A percentile compares a stretch with the other conserved stretches of the same genome.
These are phyloP conservation scores for Diplodia intermedia DNA, from an alignment of 2,329 filamentous ascomycete species.

Conservation along the genomic window DNA sequence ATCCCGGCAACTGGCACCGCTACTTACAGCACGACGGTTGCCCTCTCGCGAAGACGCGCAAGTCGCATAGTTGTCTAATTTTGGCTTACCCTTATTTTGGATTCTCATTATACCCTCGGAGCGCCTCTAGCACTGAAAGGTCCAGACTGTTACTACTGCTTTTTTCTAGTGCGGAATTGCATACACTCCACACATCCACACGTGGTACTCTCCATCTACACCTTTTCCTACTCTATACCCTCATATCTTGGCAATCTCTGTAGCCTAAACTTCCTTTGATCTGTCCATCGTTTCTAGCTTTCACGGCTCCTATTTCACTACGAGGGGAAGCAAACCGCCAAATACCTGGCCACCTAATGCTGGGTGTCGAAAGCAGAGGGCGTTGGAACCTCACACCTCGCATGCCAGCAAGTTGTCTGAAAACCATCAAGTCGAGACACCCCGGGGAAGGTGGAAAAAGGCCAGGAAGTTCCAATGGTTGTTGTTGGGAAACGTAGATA, in stretches of 20 bases:
- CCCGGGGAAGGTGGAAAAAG: slow-evolving; percentile 13
- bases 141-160: slow-evolving; percentile 31
- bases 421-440: not conserved
- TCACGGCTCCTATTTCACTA: not conserved
- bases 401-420: not conserved
- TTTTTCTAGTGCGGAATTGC: slow-evolving; percentile 26
- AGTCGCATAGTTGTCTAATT: slow-evolving; percentile 21
- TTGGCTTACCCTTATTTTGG: slow-evolving; percentile 29
- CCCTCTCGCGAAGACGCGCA: not conserved
- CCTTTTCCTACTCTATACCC: slow-evolving; percentile 29
- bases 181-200: slow-evolving; percentile 7
- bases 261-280: slow-evolving; percentile 22
- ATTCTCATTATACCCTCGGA: slow-evolving; percentile 34
- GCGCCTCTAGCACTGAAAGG: slow-evolving; percentile 32
- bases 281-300: slow-evolving; percentile 2
- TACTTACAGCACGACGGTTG: not conserved
- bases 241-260: slow-evolving; percentile 19
- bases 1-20: slow-evolving; percentile 3
- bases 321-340: slow-evolving; percentile 4
- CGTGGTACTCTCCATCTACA: slow-evolving; percentile 24
- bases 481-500: slow-evolving; percentile 29
- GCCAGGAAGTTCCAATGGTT: slow-evolving; percentile 15
- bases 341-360: slow-evolving; percentile 17
- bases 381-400: not conserved
- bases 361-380: not conserved